phyloP scores from a whole-genome alignment of 2,329 filamentous ascomycete species.

The Fusarium lyarnte region DNA sequence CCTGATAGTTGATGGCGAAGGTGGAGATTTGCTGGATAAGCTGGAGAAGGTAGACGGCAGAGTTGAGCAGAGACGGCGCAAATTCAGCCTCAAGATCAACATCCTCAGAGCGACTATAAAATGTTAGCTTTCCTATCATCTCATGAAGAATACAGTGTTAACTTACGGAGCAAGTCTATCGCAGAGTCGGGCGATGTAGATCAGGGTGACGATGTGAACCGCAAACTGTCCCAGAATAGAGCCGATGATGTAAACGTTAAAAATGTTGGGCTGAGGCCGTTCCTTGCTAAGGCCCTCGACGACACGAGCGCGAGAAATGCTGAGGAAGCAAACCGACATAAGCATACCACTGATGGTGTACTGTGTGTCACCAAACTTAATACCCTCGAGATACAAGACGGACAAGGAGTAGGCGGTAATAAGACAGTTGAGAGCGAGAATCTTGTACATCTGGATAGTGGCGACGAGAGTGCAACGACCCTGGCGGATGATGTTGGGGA shows the following conservation, averaged over 20 bases:
- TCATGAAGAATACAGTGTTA: not conserved
- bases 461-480: slow-evolving; percentile 97
- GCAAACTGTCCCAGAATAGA: slow-evolving; percentile 98
- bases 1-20: slow-evolving; percentile 99
- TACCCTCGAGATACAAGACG: slow-evolving; percentile 95
- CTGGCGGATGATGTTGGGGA: slow-evolving; percentile 98
- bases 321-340: slow-evolving; percentile 99
- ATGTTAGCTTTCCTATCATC: slow-evolving; percentile 38
- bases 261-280: slow-evolving; percentile 97
- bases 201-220: slow-evolving; percentile 90
- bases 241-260: slow-evolving; percentile 98
- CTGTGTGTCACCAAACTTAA: slow-evolving; percentile 98
- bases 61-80: slow-evolving; percentile 91
- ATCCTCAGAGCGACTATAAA: slow-evolving; percentile 59
- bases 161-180: slow-evolving; percentile 86
- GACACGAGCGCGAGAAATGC: slow-evolving; percentile 95
- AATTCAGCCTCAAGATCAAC: slow-evolving; percentile 97
- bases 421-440: slow-evolving; percentile 94
- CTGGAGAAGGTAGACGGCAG: slow-evolving; percentile 94
- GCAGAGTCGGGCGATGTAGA: slow-evolving; percentile 92
- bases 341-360: slow-evolving; percentile 99
- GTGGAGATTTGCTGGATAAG: slow-evolving; percentile 99
- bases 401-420: slow-evolving; percentile 98
- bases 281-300: slow-evolving; percentile 97
- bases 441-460: slow-evolving; percentile 99